These are phyloP conservation scores for Claviceps spartinae DNA, from an alignment of 2,329 filamentous ascomycete genomes.

Conservation along the genomic window DNA sequence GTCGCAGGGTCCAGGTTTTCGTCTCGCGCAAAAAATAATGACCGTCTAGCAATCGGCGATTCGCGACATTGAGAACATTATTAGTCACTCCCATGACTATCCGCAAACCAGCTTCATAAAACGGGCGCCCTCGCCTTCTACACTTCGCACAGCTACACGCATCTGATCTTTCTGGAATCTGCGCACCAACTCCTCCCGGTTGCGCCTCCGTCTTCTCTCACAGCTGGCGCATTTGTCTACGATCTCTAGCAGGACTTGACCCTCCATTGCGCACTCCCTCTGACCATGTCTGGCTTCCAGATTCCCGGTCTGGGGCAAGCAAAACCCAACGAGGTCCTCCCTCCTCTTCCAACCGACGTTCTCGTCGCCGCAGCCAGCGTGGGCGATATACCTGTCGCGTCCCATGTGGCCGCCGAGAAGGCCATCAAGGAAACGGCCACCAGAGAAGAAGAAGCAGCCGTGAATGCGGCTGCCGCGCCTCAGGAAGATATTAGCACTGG, in stretches of 20 bases:
- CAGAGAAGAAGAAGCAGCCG: background rate
- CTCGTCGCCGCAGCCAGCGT: conserved; percentile 16
- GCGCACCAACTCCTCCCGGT: too few species aligned
- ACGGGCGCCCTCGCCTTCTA: background rate
- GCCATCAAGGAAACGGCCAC: background rate
- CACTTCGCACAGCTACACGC: background rate
- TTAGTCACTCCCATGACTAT: background rate
- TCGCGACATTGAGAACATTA: background rate
- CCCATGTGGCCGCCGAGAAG: background rate
- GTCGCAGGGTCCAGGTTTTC: background rate
- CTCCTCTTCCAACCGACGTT: conserved; percentile 22
- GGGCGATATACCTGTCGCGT: conserved; percentile 8
- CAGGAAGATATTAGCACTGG: conserved; percentile 9
- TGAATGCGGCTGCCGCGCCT: background rate
- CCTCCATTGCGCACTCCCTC: background rate
- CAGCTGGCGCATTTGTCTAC: too few species aligned
- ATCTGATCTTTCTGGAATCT: background rate
- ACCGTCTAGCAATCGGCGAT: background rate
- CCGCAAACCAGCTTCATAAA: background rate
- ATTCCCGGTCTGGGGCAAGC: conserved; percentile 30
- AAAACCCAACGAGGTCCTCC: conserved; percentile 27
- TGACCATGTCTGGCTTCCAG: conserved; percentile 28
- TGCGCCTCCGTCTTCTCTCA: too few species aligned
- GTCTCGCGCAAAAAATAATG: background rate
- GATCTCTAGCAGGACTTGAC: too few species aligned